phyloP scores from a whole-genome alignment of 228 moss, liverwort and hornwort genomes.

The Sphagnum magellanicum region DNA sequence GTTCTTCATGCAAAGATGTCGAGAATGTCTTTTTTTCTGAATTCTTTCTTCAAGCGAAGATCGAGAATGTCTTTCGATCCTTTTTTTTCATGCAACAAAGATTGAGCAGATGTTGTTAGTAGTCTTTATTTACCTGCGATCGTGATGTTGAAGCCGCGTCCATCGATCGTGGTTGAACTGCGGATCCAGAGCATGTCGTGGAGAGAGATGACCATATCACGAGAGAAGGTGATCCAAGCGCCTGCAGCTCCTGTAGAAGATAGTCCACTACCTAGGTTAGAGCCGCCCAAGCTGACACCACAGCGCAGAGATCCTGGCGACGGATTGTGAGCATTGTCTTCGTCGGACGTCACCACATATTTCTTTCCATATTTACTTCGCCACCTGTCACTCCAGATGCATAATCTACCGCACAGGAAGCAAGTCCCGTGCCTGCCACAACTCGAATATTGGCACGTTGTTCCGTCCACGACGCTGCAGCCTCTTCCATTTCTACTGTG shows the following conservation, averaged over 20 bases:
- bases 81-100: too few relatives aligned
- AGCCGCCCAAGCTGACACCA: constrained; percentile 59
- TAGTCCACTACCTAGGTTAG: neutral
- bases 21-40: too few relatives aligned
- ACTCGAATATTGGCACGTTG: constrained; percentile 53
- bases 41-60: too few relatives aligned
- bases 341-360: constrained; percentile 43
- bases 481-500: too few relatives aligned
- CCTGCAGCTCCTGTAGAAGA: constrained; percentile 27
- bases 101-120: too few relatives aligned
- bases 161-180: constrained; percentile 78
- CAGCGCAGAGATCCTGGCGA: constrained; percentile 36
- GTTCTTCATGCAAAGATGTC: too few relatives aligned
- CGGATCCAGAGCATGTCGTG: constrained; percentile 68
- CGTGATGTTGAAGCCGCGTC: constrained; percentile 57
- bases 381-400: constrained; percentile 70
- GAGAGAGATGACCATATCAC: constrained; percentile 41
- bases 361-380: constrained; percentile 27
- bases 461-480: constrained; percentile 34
- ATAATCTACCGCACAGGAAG: constrained; percentile 51
- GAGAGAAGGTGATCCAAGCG: constrained; percentile 63
- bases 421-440: constrained; percentile 66
- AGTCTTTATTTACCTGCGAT: constrained; percentile 26
- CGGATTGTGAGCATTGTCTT: constrained; percentile 53
- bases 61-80: too few relatives aligned